Base-by-base conservation (phyloP, 2,329 filamentous ascomycete genomes). In the Pseudogymnoascus sp. region DNA sequence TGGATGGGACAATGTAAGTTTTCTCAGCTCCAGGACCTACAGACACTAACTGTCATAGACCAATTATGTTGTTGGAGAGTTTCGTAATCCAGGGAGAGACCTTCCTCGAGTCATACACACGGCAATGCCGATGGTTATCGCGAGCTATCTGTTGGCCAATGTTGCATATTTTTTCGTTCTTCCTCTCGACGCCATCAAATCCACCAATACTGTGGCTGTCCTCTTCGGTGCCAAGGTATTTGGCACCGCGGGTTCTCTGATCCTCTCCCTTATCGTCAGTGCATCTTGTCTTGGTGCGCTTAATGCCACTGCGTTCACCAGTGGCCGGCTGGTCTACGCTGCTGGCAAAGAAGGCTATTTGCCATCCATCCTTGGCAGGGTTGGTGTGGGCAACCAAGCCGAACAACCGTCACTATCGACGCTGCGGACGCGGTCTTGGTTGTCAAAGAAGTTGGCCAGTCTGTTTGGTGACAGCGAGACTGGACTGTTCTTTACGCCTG, bases 21-120 rank as follows among this genome's bases (percentile, higher is more conserved):
- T 58, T 25, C 5, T 21, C 29, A 61, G n/a, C 31, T 38, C 27
- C 15, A 25, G 4, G 17, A 12, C 7, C 2, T 51, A 12, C 63
- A 66, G 27, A 65, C n/a, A 62, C 70, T 76, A 67, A 75, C 66
- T 5, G 36, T 48, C 21, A 8, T 66, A 94, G 91, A 96, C 93
- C 65, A 99, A 97, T 76, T 99, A 97, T 71, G 94, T 99, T 5
- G 92, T 95, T 0, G 94, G 92, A 69, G 94, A 99, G 76, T 97
- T 99, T 78, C 89, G 92, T 70, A 92, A 97, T 71, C 91, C 94
- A 0, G 84, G 84, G 58, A 87, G 92, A 66, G 94, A 99, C 73
- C 85, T 99, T 8, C 94, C 94, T 0, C 86, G 91, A 21, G 92
- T 97, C 27, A 96, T 99, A 63, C 94, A 99, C 76, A 96, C 93